Percentiles rank a stretch among this genome's conserved stretches.
Conservation (phyloP, 78 protist species). For the Anaeramoeba flamelloides region DNA sequence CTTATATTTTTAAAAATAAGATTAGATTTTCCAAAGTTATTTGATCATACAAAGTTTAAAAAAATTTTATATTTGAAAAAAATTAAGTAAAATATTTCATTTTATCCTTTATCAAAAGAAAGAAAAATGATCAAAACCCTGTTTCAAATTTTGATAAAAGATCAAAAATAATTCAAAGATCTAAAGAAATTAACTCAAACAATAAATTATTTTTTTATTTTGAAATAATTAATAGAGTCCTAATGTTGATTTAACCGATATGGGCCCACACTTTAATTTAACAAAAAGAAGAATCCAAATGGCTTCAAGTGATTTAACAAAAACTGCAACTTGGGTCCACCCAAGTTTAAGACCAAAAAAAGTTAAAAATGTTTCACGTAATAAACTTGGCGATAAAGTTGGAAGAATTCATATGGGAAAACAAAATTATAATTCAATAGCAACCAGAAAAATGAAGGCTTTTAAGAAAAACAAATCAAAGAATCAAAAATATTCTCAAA, state of each 20-base stretch:
- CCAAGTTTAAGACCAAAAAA: background rate
- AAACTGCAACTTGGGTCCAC: background rate
- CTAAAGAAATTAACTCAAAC: too few relatives aligned
- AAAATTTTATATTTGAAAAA: too few relatives aligned
- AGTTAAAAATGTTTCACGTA: constrained; percentile 15
- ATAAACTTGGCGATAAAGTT: background rate
- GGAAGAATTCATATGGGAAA: constrained; percentile 22
- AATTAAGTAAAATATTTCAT: too few relatives aligned
- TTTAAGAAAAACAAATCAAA: constrained; percentile 16
- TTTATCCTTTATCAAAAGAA: too few relatives aligned
- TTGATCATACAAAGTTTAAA: too few relatives aligned
- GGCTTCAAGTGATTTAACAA: constrained; percentile 20
- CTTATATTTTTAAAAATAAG: too few relatives aligned
- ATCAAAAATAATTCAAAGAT: too few relatives aligned
- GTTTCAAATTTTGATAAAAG: too few relatives aligned
- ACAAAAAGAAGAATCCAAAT: constrained; percentile 26
- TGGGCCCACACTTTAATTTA: constrained; percentile 50
- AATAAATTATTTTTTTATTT: too few relatives aligned
- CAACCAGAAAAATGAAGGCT: constrained; percentile 24
- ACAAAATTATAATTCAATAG: constrained; percentile 19
- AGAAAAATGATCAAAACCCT: too few relatives aligned
- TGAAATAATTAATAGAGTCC: constrained; percentile 41
- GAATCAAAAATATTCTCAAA: too few relatives aligned
- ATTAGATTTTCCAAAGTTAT: too few relatives aligned
- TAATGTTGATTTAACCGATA: constrained; percentile 39